Percentiles rank a stretch among this genome's conserved stretches.
phyloP scores from a whole-genome alignment of 805 yeast species.

The Danielia oregonensis region DNA sequence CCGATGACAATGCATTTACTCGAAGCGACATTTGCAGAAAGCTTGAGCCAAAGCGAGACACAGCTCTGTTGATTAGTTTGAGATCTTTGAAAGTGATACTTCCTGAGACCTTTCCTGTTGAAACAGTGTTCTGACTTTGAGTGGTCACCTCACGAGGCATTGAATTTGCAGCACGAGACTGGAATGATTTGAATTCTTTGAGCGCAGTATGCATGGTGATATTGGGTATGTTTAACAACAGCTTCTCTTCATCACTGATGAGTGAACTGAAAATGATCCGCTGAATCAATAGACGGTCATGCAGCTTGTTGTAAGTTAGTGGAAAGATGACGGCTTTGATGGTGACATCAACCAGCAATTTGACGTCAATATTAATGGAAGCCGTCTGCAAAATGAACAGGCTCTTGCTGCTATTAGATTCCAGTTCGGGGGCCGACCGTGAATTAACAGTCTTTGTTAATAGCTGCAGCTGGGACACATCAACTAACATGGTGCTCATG shows the following conservation, averaged over 20 bases:
- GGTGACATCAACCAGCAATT: conserved; percentile 12
- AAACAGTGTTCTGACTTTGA: conserved; percentile 14
- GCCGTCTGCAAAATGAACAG: conserved; percentile 41
- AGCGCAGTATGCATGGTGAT: conserved; percentile 24
- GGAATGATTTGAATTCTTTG: conserved; percentile 22
- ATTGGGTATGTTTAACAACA: conserved; percentile 19
- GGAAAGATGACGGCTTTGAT: conserved; percentile 39
- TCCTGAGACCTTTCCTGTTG: conserved; percentile 13
- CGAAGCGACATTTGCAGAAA: neutral
- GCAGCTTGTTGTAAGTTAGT: conserved; percentile 36
- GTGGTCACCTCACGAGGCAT: conserved; percentile 18
- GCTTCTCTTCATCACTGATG: conserved; percentile 5
- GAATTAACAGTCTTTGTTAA: neutral
- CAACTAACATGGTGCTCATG: conserved; percentile 5
- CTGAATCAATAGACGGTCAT: conserved; percentile 29
- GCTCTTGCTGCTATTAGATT: neutral
- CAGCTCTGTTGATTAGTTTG: neutral
- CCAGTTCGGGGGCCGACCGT: neutral
- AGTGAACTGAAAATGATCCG: conserved; percentile 18
- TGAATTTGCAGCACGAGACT: conserved; percentile 8
- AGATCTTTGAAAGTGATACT: conserved; percentile 6
- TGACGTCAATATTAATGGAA: conserved; percentile 24
- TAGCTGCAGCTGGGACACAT: neutral
- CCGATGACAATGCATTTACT: neutral
- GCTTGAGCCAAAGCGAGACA: neutral